Base-by-base conservation (phyloP, 2,329 filamentous ascomycete genomes). In the Colletotrichum musicola region DNA sequence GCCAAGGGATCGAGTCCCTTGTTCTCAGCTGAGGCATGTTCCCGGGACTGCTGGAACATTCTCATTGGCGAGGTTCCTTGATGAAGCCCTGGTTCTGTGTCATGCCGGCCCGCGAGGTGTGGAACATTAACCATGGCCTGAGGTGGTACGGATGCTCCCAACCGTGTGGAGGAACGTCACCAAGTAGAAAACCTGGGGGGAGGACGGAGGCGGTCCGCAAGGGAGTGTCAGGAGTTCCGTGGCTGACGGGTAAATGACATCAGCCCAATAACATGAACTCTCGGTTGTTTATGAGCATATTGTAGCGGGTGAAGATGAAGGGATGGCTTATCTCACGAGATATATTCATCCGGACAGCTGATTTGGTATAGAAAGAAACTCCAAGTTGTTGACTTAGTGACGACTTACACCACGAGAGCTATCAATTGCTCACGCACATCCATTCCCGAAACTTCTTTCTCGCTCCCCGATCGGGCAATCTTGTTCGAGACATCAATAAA, bases 361-460 rank as follows among this genome's bases (percentile, higher is more conserved):
- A 42, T 54, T n/a, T 38, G 16, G 62, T 16, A 18, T 27, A 16
- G 20, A 58, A 13, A 18, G 30, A 14, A 51, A 44, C n/a, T 27
- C 10, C n/a, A 47, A 22, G 51, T 20, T 38, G 10, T 40, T 22
- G 20, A 22, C 20, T 22, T 22, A 22, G 20, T 22, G 20, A 22
- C 55, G 55, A 56, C 50, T 42, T 60, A 50, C 47, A 64, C 30
- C 30, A 9, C 30, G 7, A 38, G 18, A 14, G 20, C 61, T 51
- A 51, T 51, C 55, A 60, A 64, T 59, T 59, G 14, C 49, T 38
- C 42, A n/a, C 49, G 38, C 40, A 2, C n/a, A 62, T 46, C 59
- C 46, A 44, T 38, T 62, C 20, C 42, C 51, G 1, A 7, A 12
- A 10, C 20, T 47, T 38, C 7, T 44, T 46, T 12, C 20, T 30